Evolutionary conservation across 169 alveolate genomes (phyloP), one percentile per base, ranked within the genome.

Genomic region (Prorocentrum cordatum): DNA sequence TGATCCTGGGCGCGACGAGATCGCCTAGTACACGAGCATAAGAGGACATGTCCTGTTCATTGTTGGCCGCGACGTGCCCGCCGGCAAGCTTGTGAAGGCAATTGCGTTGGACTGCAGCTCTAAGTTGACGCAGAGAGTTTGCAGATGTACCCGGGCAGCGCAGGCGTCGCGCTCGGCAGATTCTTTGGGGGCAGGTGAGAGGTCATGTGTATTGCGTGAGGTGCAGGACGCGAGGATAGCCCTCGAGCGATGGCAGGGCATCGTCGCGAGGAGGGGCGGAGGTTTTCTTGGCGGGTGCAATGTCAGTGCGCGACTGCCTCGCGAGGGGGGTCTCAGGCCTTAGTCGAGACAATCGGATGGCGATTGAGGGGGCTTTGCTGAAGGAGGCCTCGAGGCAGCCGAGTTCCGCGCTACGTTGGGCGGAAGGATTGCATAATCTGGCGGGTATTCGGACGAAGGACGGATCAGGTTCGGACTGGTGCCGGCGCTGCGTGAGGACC

Each of bases 321-420:
- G 18, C 12, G 22, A 12, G 9, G 9, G 84, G 47, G 2, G 2
- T n/a, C 29, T 14, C 20, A 2, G 1, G 32, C 6, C 29, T 68
- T 9, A 31, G 54, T 26, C 18, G 54, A 2, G 84, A 72, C 50
- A 72, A 72, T 20, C 1, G 84, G 35, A 72, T 72, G 84, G 84
- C 84, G 14, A 72, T 72, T 29, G 84, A 72, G 22, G 84, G 84
- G 2, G 84, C 84, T 0, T 32, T 72, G 26, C 16, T 72, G 54
- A 27, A 68, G n/a, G 84, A 72, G 68, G 47, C 84, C 2, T 66
- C 47, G 6, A 18, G 84, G 12, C 20, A 33, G 4, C 50, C 45
- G 9, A 35, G 47, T 1, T 66, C 84, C 0, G 3, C 14, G 4
- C 50, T 47, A 9, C n/a, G 54, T 7, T 72, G 84, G 84, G 47